Percentiles rank a stretch among this genome's conserved stretches.
phyloP scores from a whole-genome alignment of 2,329 filamentous ascomycete species.

The Dothistroma septosporum region DNA sequence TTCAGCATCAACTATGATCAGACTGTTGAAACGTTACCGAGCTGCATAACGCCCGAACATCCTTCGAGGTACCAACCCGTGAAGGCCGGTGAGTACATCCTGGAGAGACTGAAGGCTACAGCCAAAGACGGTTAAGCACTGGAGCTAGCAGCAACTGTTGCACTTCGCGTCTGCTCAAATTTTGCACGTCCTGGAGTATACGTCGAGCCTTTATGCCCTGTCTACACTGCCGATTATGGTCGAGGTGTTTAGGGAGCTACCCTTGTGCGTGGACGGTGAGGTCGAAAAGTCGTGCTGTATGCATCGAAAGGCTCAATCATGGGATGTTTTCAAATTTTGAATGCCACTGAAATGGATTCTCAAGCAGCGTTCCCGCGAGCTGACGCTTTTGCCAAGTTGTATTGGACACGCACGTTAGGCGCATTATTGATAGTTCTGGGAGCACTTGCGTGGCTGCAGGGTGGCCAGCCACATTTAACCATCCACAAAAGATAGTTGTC shows the following conservation, averaged over 20 bases:
- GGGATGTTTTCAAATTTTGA: too few relatives aligned
- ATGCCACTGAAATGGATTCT: too few relatives aligned
- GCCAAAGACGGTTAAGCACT: slow-evolving; percentile 10
- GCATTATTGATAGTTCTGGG: background rate
- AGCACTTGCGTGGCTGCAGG: background rate
- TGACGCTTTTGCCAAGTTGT: too few relatives aligned
- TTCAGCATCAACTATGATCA: slow-evolving; percentile 43
- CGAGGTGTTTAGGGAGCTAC: too few relatives aligned
- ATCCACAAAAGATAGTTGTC: background rate
- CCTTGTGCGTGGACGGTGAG: too few relatives aligned
- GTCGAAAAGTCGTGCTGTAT: too few relatives aligned
- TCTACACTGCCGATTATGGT: background rate
- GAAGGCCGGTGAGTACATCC: slow-evolving; percentile 39
- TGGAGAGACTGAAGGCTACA: slow-evolving; percentile 31
- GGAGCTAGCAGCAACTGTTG: background rate
- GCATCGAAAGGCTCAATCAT: too few relatives aligned
- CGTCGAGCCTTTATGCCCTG: background rate
- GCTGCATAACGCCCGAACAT: slow-evolving; percentile 35
- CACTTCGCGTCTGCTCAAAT: background rate
- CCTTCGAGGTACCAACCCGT: slow-evolving; percentile 36
- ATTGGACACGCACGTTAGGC: too few relatives aligned
- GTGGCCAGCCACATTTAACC: background rate
- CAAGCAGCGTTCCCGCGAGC: too few relatives aligned
- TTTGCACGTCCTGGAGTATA: background rate
- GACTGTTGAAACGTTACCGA: slow-evolving; percentile 38